Evolutionary conservation across 169 alveolate species (phyloP).

Genomic region (Cryptosporidium sp.): DNA sequence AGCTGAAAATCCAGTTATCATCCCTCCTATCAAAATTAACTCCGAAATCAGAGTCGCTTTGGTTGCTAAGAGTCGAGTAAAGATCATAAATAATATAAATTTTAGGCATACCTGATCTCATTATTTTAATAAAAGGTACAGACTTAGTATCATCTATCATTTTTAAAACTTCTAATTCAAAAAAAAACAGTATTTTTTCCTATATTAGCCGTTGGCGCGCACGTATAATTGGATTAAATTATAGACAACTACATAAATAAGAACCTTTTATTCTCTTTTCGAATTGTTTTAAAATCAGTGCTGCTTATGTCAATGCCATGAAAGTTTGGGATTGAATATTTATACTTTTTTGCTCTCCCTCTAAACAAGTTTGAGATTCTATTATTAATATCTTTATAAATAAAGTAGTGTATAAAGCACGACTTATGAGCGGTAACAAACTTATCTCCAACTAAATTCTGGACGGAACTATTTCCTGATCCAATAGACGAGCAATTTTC

Average conservation of each 20-base stretch:
- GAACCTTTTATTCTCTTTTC: constrained; percentile 24
- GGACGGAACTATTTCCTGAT: constrained; percentile 6
- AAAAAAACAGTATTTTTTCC: neutral
- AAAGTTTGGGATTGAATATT: neutral
- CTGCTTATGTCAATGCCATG: neutral
- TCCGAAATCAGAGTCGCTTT: constrained; percentile 45
- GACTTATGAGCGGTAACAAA: constrained; percentile 54
- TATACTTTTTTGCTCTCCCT: neutral
- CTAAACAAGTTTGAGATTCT: neutral
- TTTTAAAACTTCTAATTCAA: neutral
- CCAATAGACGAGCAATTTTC: neutral
- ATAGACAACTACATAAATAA: constrained; percentile 15
- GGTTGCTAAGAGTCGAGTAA: constrained; percentile 17
- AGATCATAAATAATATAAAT: neutral
- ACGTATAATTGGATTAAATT: neutral
- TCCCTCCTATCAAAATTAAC: constrained; percentile 45
- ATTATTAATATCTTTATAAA: constrained; percentile 40
- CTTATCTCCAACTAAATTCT: constrained; percentile 34
- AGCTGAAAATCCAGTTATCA: constrained; percentile 49
- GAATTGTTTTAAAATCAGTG: neutral
- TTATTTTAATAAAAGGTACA: neutral
- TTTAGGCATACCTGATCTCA: constrained; percentile 47
- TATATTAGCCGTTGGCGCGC: constrained; percentile 11
- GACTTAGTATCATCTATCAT: constrained; percentile 63
- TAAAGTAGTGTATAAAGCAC: constrained; percentile 59